Evolutionary conservation across 345 rosid genomes (phyloP).

Genomic region (Hibiscus trionum): DNA sequence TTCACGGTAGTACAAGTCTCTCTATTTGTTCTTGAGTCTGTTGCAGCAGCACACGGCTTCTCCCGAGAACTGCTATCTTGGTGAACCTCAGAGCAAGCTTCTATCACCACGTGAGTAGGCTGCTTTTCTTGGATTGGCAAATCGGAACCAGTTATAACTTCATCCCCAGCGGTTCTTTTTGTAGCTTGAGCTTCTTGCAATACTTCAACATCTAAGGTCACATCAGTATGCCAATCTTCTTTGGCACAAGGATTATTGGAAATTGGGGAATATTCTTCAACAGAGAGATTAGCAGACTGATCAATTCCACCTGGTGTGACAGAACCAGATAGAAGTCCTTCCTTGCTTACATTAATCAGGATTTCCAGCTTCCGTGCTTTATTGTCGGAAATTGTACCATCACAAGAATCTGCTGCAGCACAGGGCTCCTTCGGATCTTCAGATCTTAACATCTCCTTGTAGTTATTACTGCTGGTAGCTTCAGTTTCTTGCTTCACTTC

Average conservation of each 20-base stretch:
- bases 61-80: slow-evolving; percentile 14
- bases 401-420: slow-evolving; percentile 11
- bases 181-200: slow-evolving; percentile 5
- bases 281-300: slow-evolving; percentile 11
- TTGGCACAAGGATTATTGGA: slow-evolving; percentile 8
- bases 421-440: slow-evolving; percentile 14
- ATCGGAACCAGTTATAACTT: slow-evolving; percentile 3
- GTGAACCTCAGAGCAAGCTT: slow-evolving; percentile 22
- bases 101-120: slow-evolving; percentile 10
- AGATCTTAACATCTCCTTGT: slow-evolving; percentile 5
- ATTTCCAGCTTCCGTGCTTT: slow-evolving; percentile 11
- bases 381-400: slow-evolving; percentile 3
- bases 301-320: slow-evolving; percentile 18
- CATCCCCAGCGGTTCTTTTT: slow-evolving; percentile 2
- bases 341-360: slow-evolving; percentile 10
- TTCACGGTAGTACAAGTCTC: slow-evolving; percentile 25
- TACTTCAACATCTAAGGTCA: slow-evolving; percentile 1
- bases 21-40: slow-evolving; percentile 23
- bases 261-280: slow-evolving; percentile 16
- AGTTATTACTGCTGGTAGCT: slow-evolving; percentile 11
- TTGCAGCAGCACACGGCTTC: slow-evolving; percentile 17
- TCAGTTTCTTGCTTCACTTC: slow-evolving; percentile 25
- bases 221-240: slow-evolving; percentile 14
- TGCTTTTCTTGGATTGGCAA: slow-evolving; percentile 11
- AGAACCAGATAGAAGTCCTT: slow-evolving; percentile 22